Base-by-base conservation (phyloP, 495 filamentous ascomycete genomes). In the Penicillium herquei region DNA sequence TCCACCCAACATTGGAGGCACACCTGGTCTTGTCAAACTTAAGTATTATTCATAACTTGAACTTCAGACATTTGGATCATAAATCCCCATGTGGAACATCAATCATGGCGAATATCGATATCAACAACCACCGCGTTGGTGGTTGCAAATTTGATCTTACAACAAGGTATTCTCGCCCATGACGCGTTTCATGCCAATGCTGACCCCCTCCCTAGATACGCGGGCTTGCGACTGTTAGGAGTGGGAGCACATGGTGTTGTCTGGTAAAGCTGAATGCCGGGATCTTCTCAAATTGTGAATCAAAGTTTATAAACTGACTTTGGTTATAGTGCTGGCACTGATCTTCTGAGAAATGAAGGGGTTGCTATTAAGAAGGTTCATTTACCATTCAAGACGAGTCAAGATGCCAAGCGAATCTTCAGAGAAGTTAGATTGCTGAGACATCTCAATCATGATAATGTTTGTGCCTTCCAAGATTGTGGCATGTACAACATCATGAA, bases 401-500 rank as follows among this genome's bases (percentile, higher is more conserved):
- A n/a, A 3, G 13, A 34, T 18, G 31, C 40, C 7, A 45, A 53
- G 17, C 51, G 51, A 21, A 53, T 32, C 14, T 45, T 18, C 7
- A 8, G 51, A 45, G 51, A 53, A 33, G 33, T 53, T 14, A 32
- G 32, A 35, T 37, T 53, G 13, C 41, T 53, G 7, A 33, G 32
- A 18, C 40, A 32, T 43, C 51, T 53, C 8, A 14, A 18, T 16
- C 51, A 53, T 46, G 51, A 43, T 11, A 53, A 53, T 35, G 51
- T 53, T 17, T 16, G 32, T 12, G 3, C 35, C 3, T 45, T 35
- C 39, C 18, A 7, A 17, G 34, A 6, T 10, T 37, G 8, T 37
- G 2, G 6, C 12, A 9, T 13, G 34, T 13, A 37, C 7, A 1
- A 37, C 34, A 9, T 37, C 8, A 10, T 2, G 21, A 26, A 2